Conservation (phyloP, 1,284 basidiomycete species). For the Puccinia hordei region DNA sequence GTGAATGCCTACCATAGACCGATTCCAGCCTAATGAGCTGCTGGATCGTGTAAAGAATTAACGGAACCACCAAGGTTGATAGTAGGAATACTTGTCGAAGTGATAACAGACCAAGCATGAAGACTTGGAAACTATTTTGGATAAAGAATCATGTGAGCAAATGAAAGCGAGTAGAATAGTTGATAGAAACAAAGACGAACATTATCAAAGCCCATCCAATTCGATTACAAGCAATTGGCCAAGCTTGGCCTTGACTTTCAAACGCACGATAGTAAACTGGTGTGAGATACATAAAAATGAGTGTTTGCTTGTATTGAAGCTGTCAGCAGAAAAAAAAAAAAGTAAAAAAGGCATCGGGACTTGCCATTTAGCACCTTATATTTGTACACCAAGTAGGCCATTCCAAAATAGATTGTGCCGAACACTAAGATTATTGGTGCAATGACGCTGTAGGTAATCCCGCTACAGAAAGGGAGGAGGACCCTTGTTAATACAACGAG, state of each 20-base stretch:
- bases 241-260: conserved; percentile 46
- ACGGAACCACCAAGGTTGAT: conserved; percentile 40
- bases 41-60: conserved; percentile 41
- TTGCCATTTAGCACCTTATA: conserved; percentile 59
- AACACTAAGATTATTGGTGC: conserved; percentile 58
- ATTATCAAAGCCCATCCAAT: conserved; percentile 50
- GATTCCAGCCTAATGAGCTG: conserved; percentile 27
- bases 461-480: conserved; percentile 18
- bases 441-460: conserved; percentile 59
- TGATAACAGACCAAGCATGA: conserved; percentile 50
- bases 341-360: no score
- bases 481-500: background rate
- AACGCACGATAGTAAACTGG: conserved; percentile 46
- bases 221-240: conserved; percentile 43
- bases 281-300: background rate
- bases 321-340: background rate
- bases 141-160: background rate
- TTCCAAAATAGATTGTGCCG: conserved; percentile 57
- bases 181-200: conserved; percentile 7
- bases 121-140: conserved; percentile 43
- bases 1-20: conserved; percentile 33
- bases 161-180: background rate
- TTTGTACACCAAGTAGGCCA: conserved; percentile 59
- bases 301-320: background rate
- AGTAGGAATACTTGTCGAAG: conserved; percentile 47